phyloP scores from a whole-genome alignment of 2,329 filamentous ascomycete species.

The Aspergillus aculeatinus region DNA sequence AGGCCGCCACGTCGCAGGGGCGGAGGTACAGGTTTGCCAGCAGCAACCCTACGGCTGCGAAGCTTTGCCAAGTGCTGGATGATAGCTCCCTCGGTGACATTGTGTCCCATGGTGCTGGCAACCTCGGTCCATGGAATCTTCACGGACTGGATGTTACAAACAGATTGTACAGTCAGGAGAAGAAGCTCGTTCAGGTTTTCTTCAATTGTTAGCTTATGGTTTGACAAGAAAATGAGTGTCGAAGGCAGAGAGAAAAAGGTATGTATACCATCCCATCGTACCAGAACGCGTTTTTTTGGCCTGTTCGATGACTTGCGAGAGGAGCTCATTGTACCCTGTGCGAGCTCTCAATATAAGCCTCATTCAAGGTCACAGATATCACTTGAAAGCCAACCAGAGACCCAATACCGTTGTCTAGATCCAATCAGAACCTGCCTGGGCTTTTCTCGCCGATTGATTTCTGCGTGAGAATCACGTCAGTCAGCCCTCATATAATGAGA shows the following conservation, averaged over 20 bases:
- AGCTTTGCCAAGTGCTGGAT: constrained; percentile 50
- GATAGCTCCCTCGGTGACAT: constrained; percentile 47
- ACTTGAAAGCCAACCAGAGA: background rate
- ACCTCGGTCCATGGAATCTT: constrained; percentile 46
- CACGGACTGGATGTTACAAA: constrained; percentile 38
- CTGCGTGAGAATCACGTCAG: background rate
- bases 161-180: constrained; percentile 43
- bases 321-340: background rate
- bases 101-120: constrained; percentile 39
- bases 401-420: background rate
- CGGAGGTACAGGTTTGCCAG: constrained; percentile 40
- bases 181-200: constrained; percentile 46
- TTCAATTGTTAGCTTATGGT: constrained; percentile 25
- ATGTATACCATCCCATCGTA: constrained; percentile 45
- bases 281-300: constrained; percentile 37
- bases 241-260: background rate
- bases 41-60: constrained; percentile 34
- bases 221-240: background rate
- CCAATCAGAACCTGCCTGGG: background rate
- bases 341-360: background rate
- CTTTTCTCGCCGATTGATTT: background rate
- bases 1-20: constrained; percentile 37
- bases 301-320: constrained; percentile 22
- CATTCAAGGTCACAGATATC: background rate
- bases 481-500: background rate